Evolutionary conservation across 768 basidiomycete species (phyloP).

Genomic region (Infundibulicybe gibba): DNA sequence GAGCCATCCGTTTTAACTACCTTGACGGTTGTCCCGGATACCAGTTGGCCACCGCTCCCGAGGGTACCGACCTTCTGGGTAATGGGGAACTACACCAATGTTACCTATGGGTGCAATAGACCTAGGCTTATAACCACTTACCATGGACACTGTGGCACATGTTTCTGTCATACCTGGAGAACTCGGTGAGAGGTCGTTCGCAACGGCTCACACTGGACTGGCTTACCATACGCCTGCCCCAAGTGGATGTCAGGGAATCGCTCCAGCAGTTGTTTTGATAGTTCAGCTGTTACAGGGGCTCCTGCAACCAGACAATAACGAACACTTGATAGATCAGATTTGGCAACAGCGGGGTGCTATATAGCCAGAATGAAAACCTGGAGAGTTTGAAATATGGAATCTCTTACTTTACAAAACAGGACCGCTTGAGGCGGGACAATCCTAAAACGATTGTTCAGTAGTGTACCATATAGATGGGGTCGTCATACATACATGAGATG

Average conservation of each 20-base stretch:
- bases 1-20: constrained; percentile 58
- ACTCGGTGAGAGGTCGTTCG: background rate
- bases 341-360: constrained; percentile 49
- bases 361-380: background rate
- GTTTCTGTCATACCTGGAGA: constrained; percentile 61
- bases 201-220: too few species aligned
- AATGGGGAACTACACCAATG: constrained; percentile 24
- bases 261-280: constrained; percentile 39
- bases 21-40: constrained; percentile 54
- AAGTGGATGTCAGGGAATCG: constrained; percentile 57
- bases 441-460: constrained; percentile 24
- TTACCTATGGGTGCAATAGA: too few species aligned
- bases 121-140: constrained; percentile 7
- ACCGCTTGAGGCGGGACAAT: constrained; percentile 67
- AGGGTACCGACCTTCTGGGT: constrained; percentile 40
- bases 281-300: constrained; percentile 60
- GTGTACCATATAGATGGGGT: background rate
- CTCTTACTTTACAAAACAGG: constrained; percentile 57
- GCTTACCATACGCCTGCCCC: constrained; percentile 60
- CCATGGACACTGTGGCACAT: constrained; percentile 45
- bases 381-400: background rate
- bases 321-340: constrained; percentile 48
- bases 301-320: constrained; percentile 56
- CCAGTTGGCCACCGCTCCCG: constrained; percentile 54
- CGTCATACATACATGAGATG: constrained; percentile 42